Base-by-base conservation (phyloP, 768 basidiomycete genomes). In the Lentinula sp. region DNA sequence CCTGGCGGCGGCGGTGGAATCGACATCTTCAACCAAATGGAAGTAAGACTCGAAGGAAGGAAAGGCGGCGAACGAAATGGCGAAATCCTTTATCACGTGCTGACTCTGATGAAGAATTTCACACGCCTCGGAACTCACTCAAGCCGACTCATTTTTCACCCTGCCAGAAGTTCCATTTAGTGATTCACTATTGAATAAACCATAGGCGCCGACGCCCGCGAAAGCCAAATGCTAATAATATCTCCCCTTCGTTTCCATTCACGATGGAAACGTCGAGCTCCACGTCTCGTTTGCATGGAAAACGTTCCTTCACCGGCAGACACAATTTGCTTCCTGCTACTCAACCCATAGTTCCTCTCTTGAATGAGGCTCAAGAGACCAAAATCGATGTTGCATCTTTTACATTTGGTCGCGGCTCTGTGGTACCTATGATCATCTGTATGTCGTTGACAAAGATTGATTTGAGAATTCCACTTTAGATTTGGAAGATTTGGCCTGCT, bases 1-100 rank as follows among this genome's bases (percentile, higher is more conserved):
- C 70, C 70, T 55, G 70, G 69, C 2, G 81, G 82, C 65, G 81
- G 82, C 66, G 81, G 83, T 69, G 73, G 71, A 63, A 80, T 81
- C 77, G 79, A 85, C 79, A 82, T 84, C 65, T 60, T 61, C 55
- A 40, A 55, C 35, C 51, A 53, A 40, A 32, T 56, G 39, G 40
- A 56, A 40, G 53, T 43, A 43, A 43, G 46, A 48, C 8, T 48
- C 3, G 21, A 23, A 48, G 43, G 43, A 45, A 45, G 7, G 43
- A n/a, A 23, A 23, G 21, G 21, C 28, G 28, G 23, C 23, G 45
- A 21, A 15, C 16, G n/a, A 21, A 9, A 23, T 21, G 7, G 9
- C 18, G 42, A 15, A 43, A 43, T 43, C n/a, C 16, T 4, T 6
- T 15, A 18, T 16, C 42, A 43, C 42, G 42, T 43, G 42, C 13